These are phyloP conservation scores for Tylopilus sp. DNA, from an alignment of 768 basidiomycete genomes.

Conservation along the genomic window DNA sequence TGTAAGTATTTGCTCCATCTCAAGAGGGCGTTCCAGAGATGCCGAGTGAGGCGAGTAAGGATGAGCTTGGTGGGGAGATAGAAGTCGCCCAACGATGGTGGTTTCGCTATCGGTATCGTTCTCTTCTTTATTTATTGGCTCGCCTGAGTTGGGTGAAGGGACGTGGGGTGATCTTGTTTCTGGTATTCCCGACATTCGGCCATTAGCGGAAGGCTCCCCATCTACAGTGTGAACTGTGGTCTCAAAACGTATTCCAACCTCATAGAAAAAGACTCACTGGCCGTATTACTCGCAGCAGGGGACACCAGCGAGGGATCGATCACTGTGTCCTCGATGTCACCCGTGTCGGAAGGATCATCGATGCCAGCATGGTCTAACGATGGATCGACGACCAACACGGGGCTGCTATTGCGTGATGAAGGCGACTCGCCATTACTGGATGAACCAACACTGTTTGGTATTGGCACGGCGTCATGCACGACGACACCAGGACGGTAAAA, in stretches of 20 bases:
- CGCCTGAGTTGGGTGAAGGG: slow-evolving; percentile 7
- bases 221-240: slow-evolving; percentile 35
- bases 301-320: slow-evolving; percentile 40
- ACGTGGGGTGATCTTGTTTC: slow-evolving; percentile 6
- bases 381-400: slow-evolving; percentile 25
- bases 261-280: slow-evolving; percentile 19
- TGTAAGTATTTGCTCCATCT: slow-evolving; percentile 54
- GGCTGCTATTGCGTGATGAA: slow-evolving; percentile 27
- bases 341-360: slow-evolving; percentile 9
- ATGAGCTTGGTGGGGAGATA: slow-evolving; percentile 21
- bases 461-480: slow-evolving; percentile 20
- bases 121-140: slow-evolving; percentile 8
- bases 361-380: slow-evolving; percentile 16
- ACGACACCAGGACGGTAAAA: slow-evolving; percentile 45
- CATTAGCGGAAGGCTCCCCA: slow-evolving; percentile 21
- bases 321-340: slow-evolving; percentile 21
- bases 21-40: slow-evolving; percentile 35
- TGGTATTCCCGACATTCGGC: slow-evolving; percentile 5
- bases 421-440: slow-evolving; percentile 26
- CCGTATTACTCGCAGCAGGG: slow-evolving; percentile 11
- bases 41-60: slow-evolving; percentile 26
- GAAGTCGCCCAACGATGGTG: slow-evolving; percentile 10
- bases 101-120: slow-evolving; percentile 15
- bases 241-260: slow-evolving; percentile 31
- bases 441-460: slow-evolving; percentile 19